Conservation (phyloP, 768 basidiomycete species). For the Astraeus odoratus region DNA sequence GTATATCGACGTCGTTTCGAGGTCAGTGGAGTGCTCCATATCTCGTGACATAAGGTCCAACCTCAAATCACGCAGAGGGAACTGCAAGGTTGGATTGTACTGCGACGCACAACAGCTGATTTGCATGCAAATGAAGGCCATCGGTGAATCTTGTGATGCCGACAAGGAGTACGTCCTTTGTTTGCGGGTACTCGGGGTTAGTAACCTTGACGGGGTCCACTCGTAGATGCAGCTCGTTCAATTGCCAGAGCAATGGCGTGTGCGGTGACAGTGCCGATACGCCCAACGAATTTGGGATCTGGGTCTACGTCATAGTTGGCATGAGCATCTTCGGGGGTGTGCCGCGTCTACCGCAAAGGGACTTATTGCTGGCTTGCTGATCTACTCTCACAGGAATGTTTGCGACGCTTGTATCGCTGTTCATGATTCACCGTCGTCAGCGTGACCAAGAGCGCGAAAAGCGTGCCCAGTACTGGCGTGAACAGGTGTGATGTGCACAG, state of each 20-base stretch:
- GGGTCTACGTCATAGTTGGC: conserved; percentile 68
- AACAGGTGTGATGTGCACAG: conserved; percentile 48
- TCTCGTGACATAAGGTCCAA: neutral
- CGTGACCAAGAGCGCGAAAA: conserved; percentile 75
- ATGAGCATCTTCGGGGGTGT: conserved; percentile 67
- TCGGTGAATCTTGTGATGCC: conserved; percentile 54
- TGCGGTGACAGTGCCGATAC: conserved; percentile 58
- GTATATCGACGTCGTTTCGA: conserved; percentile 75
- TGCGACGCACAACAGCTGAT: conserved; percentile 57
- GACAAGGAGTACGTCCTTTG: conserved; percentile 46
- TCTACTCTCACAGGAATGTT: conserved; percentile 52
- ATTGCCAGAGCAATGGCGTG: conserved; percentile 54
- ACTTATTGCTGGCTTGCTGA: neutral
- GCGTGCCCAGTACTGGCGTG: conserved; percentile 84
- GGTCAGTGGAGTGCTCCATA: conserved; percentile 38
- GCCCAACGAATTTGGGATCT: conserved; percentile 55
- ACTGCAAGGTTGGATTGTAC: conserved; percentile 68
- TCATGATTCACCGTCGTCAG: conserved; percentile 62
- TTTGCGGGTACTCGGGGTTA: conserved; percentile 41
- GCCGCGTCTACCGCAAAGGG: conserved; percentile 12
- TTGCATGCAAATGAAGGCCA: conserved; percentile 52
- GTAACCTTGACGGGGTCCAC: neutral
- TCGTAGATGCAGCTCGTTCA: conserved; percentile 65
- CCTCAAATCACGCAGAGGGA: conserved; percentile 38
- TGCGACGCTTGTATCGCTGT: conserved; percentile 61